Conservation (phyloP, 164 flowering plant genomes). For the Brasenia schreberi region DNA sequence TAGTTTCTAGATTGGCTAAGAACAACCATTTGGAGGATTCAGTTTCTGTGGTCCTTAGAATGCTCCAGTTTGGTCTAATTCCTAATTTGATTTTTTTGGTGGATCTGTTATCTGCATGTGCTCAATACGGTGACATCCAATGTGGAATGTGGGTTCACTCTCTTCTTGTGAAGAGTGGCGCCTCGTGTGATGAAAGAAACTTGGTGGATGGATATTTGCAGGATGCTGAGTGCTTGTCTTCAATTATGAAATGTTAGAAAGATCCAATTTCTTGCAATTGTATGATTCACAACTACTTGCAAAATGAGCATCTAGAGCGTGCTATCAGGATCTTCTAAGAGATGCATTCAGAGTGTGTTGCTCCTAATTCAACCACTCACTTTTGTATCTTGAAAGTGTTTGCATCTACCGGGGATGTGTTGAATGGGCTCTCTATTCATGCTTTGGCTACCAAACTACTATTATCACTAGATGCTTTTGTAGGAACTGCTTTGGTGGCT, state of each 20-base stretch:
- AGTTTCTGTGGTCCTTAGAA: slow-evolving; percentile 2
- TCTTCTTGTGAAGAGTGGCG: slow-evolving; percentile 6
- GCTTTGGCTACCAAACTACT: slow-evolving; percentile 1
- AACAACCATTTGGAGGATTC: slow-evolving; percentile 3
- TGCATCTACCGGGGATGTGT: slow-evolving; percentile 4
- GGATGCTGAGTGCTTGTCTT: slow-evolving; percentile 6
- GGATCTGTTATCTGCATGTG: slow-evolving; percentile 7
- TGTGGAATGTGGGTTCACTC: slow-evolving; percentile 8
- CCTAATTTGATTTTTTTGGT: slow-evolving; percentile 6
- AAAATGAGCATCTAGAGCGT: slow-evolving; percentile 1
- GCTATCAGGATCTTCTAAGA: slow-evolving; percentile 5
- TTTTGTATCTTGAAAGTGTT: slow-evolving; percentile 9
- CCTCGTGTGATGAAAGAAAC: slow-evolving; percentile 16
- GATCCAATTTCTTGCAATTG: slow-evolving; percentile 13
- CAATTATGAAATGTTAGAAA: background rate
- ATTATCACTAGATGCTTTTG: slow-evolving; percentile 1
- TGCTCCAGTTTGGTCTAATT: slow-evolving; percentile 5
- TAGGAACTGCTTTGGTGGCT: slow-evolving; percentile 10
- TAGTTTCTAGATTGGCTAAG: slow-evolving; percentile 10
- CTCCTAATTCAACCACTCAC: slow-evolving; percentile 7
- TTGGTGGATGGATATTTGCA: slow-evolving; percentile 6
- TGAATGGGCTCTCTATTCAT: slow-evolving; percentile 6
- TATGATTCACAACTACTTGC: slow-evolving; percentile 7
- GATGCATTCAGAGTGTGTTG: slow-evolving; percentile 1
- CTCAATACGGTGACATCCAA: slow-evolving; percentile 1